Percentiles rank a stretch among this genome's conserved stretches.
These are phyloP conservation scores for Penicillium angulare DNA, from an alignment of 495 filamentous ascomycete species.

Conservation along the genomic window DNA sequence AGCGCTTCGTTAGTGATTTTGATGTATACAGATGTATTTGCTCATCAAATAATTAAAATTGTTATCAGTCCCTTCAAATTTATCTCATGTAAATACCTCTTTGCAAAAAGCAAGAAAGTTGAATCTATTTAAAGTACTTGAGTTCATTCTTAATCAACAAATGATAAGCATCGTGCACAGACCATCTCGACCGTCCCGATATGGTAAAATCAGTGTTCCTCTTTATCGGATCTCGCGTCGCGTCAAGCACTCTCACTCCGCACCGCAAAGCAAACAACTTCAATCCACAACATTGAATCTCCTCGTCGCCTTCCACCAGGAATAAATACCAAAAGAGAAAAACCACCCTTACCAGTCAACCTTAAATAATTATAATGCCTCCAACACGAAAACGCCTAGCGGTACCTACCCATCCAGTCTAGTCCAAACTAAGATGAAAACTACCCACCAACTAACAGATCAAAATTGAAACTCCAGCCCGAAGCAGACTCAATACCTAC, in stretches of 20 bases:
- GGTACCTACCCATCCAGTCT: slow-evolving; percentile 19
- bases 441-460: slow-evolving; percentile 4
- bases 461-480: not conserved
- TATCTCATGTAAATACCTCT: not conserved
- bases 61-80: not conserved
- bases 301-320: too few species aligned
- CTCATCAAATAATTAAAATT: not conserved
- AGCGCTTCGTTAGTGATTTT: not conserved
- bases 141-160: not conserved
- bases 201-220: slow-evolving; percentile 15
- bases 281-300: not conserved
- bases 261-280: not conserved
- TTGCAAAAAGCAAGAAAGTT: too few species aligned
- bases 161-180: slow-evolving; percentile 24
- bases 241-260: slow-evolving; percentile 5
- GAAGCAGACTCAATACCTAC: slow-evolving; percentile 6
- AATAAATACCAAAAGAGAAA: not conserved
- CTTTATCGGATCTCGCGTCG: slow-evolving; percentile 15
- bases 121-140: not conserved
- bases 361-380: slow-evolving; percentile 28
- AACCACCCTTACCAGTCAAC: not conserved
- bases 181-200: slow-evolving; percentile 21
- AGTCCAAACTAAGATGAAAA: not conserved
- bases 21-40: too few species aligned
- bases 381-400: slow-evolving; percentile 37